A percentile compares a stretch with the other conserved stretches of the same genome.
Evolutionary conservation across 345 rosid species (phyloP).

Genomic region (Adansonia digitata): DNA sequence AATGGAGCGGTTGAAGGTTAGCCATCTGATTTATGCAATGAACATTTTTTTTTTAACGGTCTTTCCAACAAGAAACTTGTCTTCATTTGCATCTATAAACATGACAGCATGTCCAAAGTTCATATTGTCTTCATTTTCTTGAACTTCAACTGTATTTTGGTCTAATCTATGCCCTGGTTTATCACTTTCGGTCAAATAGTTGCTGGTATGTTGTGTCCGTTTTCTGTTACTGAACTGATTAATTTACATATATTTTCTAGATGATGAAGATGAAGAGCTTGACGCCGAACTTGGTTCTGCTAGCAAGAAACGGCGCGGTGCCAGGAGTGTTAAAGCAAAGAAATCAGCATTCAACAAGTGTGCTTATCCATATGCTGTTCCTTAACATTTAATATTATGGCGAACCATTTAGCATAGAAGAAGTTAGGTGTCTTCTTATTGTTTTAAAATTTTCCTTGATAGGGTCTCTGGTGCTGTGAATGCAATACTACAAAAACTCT

Average conservation of each 20-base stretch:
- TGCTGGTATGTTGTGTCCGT: not conserved
- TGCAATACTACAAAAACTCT: conserved; percentile 81
- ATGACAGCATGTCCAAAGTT: not conserved
- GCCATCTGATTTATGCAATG: conserved; percentile 19
- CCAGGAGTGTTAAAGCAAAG: conserved; percentile 67
- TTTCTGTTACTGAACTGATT: conserved; percentile 8
- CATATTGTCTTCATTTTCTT: not conserved
- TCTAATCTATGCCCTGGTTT: not conserved
- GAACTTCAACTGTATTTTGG: not conserved
- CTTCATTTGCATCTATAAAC: not conserved
- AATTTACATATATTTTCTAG: conserved; percentile 33
- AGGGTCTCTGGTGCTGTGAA: conserved; percentile 86
- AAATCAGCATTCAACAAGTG: conserved; percentile 73
- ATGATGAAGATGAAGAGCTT: conserved; percentile 80
- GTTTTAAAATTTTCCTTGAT: conserved; percentile 25
- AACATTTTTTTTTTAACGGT: conserved; percentile 7
- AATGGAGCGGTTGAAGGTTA: conserved; percentile 73
- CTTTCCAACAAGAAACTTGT: not conserved
- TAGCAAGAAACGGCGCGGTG: conserved; percentile 68
- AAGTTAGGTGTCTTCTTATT: conserved; percentile 21
- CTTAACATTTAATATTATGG: conserved; percentile 10
- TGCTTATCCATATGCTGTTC: conserved; percentile 29
- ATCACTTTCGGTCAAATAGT: not conserved
- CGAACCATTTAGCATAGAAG: not conserved
- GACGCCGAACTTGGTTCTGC: conserved; percentile 69